Base-by-base conservation (phyloP, 176 grass and related monocot genomes). In the Melocanna baccifera region DNA sequence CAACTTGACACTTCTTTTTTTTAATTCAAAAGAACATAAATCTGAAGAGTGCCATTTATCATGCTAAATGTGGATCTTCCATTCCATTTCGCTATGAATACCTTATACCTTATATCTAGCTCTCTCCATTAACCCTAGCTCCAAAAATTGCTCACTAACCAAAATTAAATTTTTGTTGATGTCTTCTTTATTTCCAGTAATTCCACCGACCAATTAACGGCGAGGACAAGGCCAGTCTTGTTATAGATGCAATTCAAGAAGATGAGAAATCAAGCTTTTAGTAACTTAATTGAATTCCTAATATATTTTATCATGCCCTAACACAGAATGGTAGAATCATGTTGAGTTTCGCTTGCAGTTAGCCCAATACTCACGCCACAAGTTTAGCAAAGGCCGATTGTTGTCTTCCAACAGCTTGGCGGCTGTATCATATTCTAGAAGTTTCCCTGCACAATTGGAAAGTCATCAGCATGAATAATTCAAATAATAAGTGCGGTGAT, bases 301-400 rank as follows among this genome's bases (percentile, higher is more conserved):
- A 22, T 76, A 45, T 86, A 7, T 14, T 77, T 63, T 62, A 36
- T 82, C 46, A 25, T 77, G 52, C 37, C 22, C 25, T 42, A 25
- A 5, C 30, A 78, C 29, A 5, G 13, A 79, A 82, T 46, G 14
- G 39, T 55, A 59, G 41, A 76, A 80, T 91, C 73, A 91, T 84
- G 82, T 72, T 68, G 90, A 87, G 78, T 88, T 92, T 61, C 87
- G 71, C 71, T 84, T 98, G 78, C 83, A 89, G 84, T 91, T 98
- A 61, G 96, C 92, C 96, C 96, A 95, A 79, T 98, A 95, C 77
- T 98, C 96, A n/a, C 19, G 87, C 91, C 28, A 93, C 96, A 66
- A 98, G 96, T 80, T 98, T 98, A 63, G 93, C 89, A 71, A 98
- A 98, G 58, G 93, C 93, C 14, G 96, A 89, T 83, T 81, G 77